Evolutionary conservation across 805 yeast genomes (phyloP), one percentile per base, ranked within the genome.

Genomic region (Lipomyces mesembrius): DNA sequence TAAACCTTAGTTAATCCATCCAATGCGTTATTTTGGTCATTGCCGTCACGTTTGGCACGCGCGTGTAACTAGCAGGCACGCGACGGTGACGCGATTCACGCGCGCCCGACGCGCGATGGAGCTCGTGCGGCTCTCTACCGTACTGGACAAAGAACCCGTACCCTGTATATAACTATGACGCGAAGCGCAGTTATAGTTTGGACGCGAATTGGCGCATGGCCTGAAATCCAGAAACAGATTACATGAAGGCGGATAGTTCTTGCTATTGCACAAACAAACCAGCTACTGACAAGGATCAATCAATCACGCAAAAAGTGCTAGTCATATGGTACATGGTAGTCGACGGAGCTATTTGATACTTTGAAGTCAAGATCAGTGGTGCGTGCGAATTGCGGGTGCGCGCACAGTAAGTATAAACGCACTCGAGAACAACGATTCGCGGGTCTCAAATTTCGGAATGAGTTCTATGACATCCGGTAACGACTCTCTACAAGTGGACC

Each of bases 401-500:
- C 17, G 5, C 6, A 37, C 5, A 37, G 2, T 9, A 9, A 37
- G 12, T 37, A 14, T 12, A 12, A 14, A 37, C 12, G 43, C 17
- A 2, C 6, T 37, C 17, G 43, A 37, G 43, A 37, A 14, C 17
- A 1, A 14, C 14, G 17, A 43, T 8, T 43, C 49, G 49, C 20
- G 49, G 20, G n/a, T 39, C 46, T 39, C 7, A 6, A 5, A 43
- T 2, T 17, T 17, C 20, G 49, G 9, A 43, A 43, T 43, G 49
- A 43, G 14, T 43, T 43, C 49, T 7, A 43, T 43, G 49, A n/a
- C 49, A 17, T 43, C 49, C 14, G 49, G 49, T 7, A 43, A 43
- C 22, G 49, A 43, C n/a, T 52, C 56, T 52, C 56, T 25, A 52
- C 32, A 39, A 11, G 60, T 25, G n/a, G 60, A 35, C 32, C 29